Evolutionary conservation across 2,329 filamentous ascomycete genomes (phyloP).

Genomic region (Aureobasidium sp.): DNA sequence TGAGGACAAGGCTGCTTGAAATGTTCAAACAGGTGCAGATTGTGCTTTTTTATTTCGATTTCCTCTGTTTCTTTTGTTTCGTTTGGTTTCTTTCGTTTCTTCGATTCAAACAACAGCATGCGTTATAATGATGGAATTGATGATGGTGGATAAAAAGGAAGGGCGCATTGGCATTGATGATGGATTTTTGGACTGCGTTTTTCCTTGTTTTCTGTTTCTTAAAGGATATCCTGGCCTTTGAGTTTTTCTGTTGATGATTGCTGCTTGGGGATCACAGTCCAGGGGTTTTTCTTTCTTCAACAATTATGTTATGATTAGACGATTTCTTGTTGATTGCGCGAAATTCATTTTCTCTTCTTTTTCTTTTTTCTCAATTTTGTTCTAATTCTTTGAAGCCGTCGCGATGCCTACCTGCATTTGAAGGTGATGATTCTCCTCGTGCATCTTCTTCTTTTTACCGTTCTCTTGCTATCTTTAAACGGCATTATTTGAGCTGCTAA

Average conservation of each 20-base stretch:
- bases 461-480: too few relatives aligned
- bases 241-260: background rate
- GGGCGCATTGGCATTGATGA: slow-evolving; percentile 9
- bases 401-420: background rate
- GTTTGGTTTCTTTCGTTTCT: background rate
- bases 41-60: background rate
- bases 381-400: too few relatives aligned
- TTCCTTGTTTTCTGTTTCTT: background rate
- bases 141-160: slow-evolving; percentile 4
- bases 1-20: slow-evolving; percentile 1
- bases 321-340: slow-evolving; percentile 5
- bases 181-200: background rate
- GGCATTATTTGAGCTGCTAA: too few relatives aligned
- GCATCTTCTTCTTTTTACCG: background rate
- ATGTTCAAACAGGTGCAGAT: background rate
- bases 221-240: background rate
- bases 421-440: background rate
- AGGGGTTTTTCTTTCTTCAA: background rate
- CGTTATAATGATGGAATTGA: slow-evolving; percentile 6
- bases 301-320: slow-evolving; percentile 9
- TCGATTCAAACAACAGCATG: background rate
- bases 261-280: background rate
- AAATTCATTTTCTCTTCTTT: background rate
- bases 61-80: background rate
- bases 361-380: background rate